phyloP scores from a whole-genome alignment of 768 basidiomycete genomes.

The Collybia sp. region DNA sequence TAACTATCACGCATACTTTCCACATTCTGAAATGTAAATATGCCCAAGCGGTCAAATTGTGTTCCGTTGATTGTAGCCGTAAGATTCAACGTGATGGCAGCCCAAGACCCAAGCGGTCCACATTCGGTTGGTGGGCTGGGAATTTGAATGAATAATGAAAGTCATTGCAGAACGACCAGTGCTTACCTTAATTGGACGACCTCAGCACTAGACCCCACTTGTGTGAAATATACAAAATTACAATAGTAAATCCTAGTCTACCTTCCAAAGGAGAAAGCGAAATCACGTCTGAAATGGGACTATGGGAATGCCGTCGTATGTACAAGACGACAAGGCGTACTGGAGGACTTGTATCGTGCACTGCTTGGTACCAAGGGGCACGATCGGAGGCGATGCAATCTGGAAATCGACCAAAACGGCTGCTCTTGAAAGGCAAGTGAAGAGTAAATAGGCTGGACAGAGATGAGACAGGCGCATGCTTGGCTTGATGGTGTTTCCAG shows the following conservation, averaged over 20 bases:
- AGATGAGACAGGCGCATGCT: conserved; percentile 8
- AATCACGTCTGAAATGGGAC: conserved; percentile 48
- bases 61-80: conserved; percentile 77
- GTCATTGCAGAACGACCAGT: not conserved
- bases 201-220: conserved; percentile 41
- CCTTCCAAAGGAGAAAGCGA: conserved; percentile 68
- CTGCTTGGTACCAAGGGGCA: conserved; percentile 54
- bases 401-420: conserved; percentile 60
- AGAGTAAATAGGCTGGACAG: conserved; percentile 10
- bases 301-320: not conserved
- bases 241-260: conserved; percentile 23
- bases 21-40: conserved; percentile 73
- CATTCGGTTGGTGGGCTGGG: conserved; percentile 68
- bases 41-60: conserved; percentile 68
- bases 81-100: conserved; percentile 69
- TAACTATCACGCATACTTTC: conserved; percentile 48
- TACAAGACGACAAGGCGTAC: conserved; percentile 23
- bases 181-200: conserved; percentile 54
- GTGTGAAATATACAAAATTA: not conserved
- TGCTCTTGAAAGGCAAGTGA: conserved; percentile 25
- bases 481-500: conserved; percentile 5
- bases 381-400: conserved; percentile 66
- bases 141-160: not conserved
- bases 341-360: conserved; percentile 64
- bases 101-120: conserved; percentile 67